A percentile compares a stretch with the other conserved stretches of the same genome.
Conservation (phyloP, 768 basidiomycete species). For the Lentinula guzmanii region DNA sequence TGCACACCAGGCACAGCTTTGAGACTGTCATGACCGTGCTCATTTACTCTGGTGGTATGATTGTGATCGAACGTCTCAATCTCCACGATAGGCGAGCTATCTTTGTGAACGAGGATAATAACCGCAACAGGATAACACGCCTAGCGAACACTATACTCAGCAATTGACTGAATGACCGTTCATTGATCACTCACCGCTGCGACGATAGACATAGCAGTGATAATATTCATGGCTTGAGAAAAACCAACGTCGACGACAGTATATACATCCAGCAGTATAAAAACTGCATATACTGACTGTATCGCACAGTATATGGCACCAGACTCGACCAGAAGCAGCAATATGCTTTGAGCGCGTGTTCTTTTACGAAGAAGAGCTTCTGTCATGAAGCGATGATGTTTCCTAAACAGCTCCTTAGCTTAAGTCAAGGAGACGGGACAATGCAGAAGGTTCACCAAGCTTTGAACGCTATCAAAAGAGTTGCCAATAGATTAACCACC, state of each 20-base stretch:
- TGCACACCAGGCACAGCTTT: too few relatives aligned
- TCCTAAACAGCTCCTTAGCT: not conserved
- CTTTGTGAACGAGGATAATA: not conserved
- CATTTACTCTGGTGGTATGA: too few relatives aligned
- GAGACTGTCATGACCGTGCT: too few relatives aligned
- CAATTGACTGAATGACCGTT: not conserved
- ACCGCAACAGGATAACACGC: slow-evolving; percentile 2
- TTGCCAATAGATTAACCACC: not conserved
- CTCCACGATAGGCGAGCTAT: not conserved
- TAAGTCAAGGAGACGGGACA: not conserved
- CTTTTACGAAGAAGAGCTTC: not conserved
- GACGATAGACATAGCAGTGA: not conserved
- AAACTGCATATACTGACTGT: not conserved
- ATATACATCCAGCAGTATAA: not conserved
- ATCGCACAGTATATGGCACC: not conserved
- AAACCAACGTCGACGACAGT: not conserved
- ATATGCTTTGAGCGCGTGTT: not conserved
- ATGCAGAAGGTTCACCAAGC: not conserved
- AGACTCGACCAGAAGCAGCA: not conserved
- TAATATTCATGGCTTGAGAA: not conserved
- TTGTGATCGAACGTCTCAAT: not conserved
- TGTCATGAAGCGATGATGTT: not conserved
- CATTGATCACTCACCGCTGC: not conserved
- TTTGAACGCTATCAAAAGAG: not conserved
- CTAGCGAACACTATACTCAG: not conserved